Conservation (phyloP, 768 basidiomycete species). For the Boletus barrowsii region DNA sequence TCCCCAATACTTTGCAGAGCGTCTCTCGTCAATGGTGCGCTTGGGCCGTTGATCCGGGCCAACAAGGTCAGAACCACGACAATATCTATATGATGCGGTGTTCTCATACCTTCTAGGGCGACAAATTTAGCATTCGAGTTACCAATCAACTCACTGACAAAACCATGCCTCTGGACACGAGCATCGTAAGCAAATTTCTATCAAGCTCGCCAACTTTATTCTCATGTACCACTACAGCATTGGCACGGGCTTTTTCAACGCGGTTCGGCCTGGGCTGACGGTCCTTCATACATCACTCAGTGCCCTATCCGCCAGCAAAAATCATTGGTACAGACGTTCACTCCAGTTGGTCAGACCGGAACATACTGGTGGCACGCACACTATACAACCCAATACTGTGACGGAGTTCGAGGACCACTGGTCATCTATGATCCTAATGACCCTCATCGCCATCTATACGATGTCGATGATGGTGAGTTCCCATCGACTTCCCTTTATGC, state of each 20-base stretch:
- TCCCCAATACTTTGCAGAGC: not conserved
- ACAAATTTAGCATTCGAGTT: conserved; percentile 40
- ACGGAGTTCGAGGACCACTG: conserved; percentile 36
- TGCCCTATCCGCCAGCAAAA: conserved; percentile 22
- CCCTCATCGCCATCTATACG: conserved; percentile 37
- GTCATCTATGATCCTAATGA: conserved; percentile 22
- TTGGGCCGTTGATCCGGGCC: not conserved
- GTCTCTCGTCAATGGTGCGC: not conserved
- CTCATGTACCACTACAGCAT: conserved; percentile 16
- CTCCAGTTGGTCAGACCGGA: conserved; percentile 32
- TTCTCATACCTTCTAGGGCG: conserved; percentile 27
- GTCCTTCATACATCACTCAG: not conserved
- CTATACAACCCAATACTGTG: conserved; percentile 38
- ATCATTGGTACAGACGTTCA: conserved; percentile 37
- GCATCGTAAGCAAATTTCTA: conserved; percentile 22
- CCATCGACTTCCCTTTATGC: not conserved
- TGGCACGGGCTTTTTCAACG: not conserved
- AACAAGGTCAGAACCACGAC: not conserved
- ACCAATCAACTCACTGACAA: conserved; percentile 32
- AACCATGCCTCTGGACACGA: conserved; percentile 42
- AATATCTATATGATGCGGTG: conserved; percentile 33
- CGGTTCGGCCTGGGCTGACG: not conserved
- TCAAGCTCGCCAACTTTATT: conserved; percentile 1
- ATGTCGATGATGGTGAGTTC: conserved; percentile 41
- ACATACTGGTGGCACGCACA: conserved; percentile 48